Conservation (phyloP, 2,329 filamentous ascomycete species). For the Berkeleyomyces rouxiae region DNA sequence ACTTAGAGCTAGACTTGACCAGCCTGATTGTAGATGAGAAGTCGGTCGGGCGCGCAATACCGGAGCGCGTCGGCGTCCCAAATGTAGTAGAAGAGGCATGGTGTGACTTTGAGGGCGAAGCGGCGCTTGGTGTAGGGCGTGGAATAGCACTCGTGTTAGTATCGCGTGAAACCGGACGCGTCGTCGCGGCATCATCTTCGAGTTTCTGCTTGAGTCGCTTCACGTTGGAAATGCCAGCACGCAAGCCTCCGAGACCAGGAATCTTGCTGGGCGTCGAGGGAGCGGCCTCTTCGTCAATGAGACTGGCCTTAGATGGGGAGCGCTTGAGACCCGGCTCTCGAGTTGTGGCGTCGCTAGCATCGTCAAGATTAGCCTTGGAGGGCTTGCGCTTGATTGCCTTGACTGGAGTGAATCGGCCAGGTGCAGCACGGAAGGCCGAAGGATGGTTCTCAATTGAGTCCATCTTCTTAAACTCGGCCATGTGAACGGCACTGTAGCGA, state of each 20-base stretch:
- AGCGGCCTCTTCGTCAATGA: slow-evolving; percentile 18
- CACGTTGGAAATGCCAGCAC: slow-evolving; percentile 25
- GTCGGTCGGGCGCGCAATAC: slow-evolving; percentile 56
- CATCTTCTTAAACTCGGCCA: slow-evolving; percentile 91
- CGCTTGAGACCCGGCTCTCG: slow-evolving; percentile 21
- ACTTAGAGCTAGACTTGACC: slow-evolving; percentile 32
- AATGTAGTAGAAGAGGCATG: not conserved
- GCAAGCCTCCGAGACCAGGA: slow-evolving; percentile 5
- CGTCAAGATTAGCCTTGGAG: slow-evolving; percentile 48
- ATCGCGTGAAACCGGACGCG: slow-evolving; percentile 41
- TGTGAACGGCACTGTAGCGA: slow-evolving; percentile 72
- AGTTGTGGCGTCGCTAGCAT: slow-evolving; percentile 29
- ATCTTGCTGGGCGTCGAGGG: slow-evolving; percentile 13
- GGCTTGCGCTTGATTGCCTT: slow-evolving; percentile 17
- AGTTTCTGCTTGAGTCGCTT: slow-evolving; percentile 57
- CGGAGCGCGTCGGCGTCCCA: slow-evolving; percentile 31
- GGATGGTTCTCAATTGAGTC: slow-evolving; percentile 82
- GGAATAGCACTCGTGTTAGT: slow-evolving; percentile 28
- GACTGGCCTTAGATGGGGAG: slow-evolving; percentile 20
- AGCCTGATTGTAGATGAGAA: slow-evolving; percentile 18
- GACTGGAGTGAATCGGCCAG: slow-evolving; percentile 34
- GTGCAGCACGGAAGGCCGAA: slow-evolving; percentile 53
- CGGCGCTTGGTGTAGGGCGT: slow-evolving; percentile 27
- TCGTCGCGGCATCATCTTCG: slow-evolving; percentile 52
- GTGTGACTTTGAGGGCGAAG: slow-evolving; percentile 7